A percentile compares a stretch with the other conserved stretches of the same genome.
Conservation (phyloP, 163 green algal species). For the Scenedesmus sp. region DNA sequence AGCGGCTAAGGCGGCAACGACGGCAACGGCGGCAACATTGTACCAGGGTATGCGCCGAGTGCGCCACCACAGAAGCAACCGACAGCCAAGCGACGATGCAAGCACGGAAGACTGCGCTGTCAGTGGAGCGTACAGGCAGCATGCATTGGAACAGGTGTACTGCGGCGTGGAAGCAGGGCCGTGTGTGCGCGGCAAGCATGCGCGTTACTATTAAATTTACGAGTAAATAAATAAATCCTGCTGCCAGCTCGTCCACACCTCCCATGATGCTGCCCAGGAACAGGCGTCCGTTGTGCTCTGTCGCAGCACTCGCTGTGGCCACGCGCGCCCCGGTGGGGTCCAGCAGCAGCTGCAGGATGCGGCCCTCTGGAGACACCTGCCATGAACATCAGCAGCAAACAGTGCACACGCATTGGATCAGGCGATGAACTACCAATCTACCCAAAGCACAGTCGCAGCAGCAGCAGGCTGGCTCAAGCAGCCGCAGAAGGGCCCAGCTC, state of each 20-base stretch:
- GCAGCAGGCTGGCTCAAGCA: not conserved
- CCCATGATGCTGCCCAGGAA: conserved; percentile 53
- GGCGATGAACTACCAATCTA: no score
- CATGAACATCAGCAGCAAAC: not conserved
- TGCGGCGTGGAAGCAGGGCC: no score
- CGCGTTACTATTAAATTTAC: no score
- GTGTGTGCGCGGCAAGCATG: not conserved
- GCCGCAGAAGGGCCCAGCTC: not conserved
- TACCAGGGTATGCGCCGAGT: no score
- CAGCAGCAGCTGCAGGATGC: conserved; percentile 39
- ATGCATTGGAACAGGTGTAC: no score
- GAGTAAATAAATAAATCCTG: no score
- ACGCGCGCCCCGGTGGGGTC: conserved; percentile 48
- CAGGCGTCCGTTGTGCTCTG: conserved; percentile 36
- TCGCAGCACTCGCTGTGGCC: conserved; percentile 20
- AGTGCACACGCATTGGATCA: not conserved
- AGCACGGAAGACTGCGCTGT: not conserved
- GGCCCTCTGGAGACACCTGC: conserved; percentile 23
- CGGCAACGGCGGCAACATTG: not conserved
- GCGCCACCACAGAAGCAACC: no score
- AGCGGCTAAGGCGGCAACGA: no score
- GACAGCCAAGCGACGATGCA: no score
- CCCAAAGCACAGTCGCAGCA: not conserved
- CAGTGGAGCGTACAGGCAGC: no score
- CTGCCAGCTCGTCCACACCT: not conserved